These are phyloP conservation scores for Alternaria brassicicola DNA, from an alignment of 2,329 filamentous ascomycete species.

Conservation along the genomic window DNA sequence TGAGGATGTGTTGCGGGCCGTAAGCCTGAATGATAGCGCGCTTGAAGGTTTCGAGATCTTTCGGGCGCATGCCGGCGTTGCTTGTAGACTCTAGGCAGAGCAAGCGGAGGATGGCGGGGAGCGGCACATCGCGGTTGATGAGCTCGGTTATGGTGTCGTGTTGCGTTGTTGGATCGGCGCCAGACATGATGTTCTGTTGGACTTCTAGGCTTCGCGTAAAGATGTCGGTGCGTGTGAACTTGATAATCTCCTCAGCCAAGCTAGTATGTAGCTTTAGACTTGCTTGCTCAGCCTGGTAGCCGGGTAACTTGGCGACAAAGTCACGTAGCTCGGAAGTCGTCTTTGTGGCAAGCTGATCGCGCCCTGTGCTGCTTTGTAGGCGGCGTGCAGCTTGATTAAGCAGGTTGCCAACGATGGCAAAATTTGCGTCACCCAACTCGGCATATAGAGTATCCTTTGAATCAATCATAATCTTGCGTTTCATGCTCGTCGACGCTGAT, in stretches of 20 bases:
- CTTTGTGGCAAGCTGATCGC: constrained; percentile 77
- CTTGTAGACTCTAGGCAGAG: constrained; percentile 92
- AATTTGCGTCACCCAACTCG: constrained; percentile 89
- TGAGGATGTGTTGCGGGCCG: constrained; percentile 92
- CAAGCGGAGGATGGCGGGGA: constrained; percentile 81
- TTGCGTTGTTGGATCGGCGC: constrained; percentile 84
- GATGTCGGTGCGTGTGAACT: constrained; percentile 84
- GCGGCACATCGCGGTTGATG: constrained; percentile 82
- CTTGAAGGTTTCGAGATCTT: constrained; percentile 89
- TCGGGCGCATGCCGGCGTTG: constrained; percentile 82
- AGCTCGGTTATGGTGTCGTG: constrained; percentile 92
- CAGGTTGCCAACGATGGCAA: constrained; percentile 87
- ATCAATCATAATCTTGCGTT: constrained; percentile 87
- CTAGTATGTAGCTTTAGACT: constrained; percentile 91
- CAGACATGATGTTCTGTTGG: constrained; percentile 92
- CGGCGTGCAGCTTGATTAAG: constrained; percentile 90
- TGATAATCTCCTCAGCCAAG: constrained; percentile 93
- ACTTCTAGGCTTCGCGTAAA: constrained; percentile 90
- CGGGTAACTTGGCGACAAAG: constrained; percentile 91
- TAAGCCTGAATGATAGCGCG: constrained; percentile 89
- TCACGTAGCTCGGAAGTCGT: constrained; percentile 90
- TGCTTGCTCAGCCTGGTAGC: constrained; percentile 90
- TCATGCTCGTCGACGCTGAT: constrained; percentile 61
- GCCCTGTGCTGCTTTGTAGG: constrained; percentile 85
- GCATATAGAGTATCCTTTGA: constrained; percentile 87